phyloP scores from a whole-genome alignment of 441 rosid species.

The Gossypium schwendimanii region DNA sequence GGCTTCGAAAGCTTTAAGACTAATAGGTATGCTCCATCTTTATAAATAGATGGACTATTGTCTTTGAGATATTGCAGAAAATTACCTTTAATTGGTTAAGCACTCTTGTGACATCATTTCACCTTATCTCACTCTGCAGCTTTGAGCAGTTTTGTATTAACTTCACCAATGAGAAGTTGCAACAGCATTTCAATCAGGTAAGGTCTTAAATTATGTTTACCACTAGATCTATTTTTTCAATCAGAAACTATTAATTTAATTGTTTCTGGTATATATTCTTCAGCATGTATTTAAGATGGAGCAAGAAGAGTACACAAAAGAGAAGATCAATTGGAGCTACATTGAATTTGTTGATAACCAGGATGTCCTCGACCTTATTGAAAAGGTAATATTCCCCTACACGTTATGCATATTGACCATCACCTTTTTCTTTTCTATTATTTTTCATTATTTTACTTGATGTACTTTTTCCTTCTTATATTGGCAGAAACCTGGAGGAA shows the following conservation, averaged over 20 bases:
- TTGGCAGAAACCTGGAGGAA: slow-evolving; percentile 95
- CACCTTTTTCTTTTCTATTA: not conserved
- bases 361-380: slow-evolving; percentile 94
- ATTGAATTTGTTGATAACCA: slow-evolving; percentile 97
- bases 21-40: slow-evolving; percentile 47
- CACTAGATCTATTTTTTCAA: not conserved
- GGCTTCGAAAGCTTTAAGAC: slow-evolving; percentile 96
- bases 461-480: not conserved
- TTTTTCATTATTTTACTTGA: not conserved
- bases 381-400: slow-evolving; percentile 49
- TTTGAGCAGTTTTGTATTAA: slow-evolving; percentile 98
- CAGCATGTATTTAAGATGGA: slow-evolving; percentile 99
- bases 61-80: not conserved
- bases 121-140: slow-evolving; percentile 37
- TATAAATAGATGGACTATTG: not conserved
- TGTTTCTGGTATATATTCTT: slow-evolving; percentile 18
- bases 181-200: slow-evolving; percentile 98
- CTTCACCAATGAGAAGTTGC: slow-evolving; percentile 97
- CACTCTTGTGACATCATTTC: slow-evolving; percentile 10
- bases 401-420: not conserved
- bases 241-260: slow-evolving; percentile 11
- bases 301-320: slow-evolving; percentile 96
- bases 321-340: slow-evolving; percentile 93
- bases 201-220: slow-evolving; percentile 9
- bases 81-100: not conserved